Evolutionary conservation across 352 stramenopile genomes (phyloP).

Genomic region (Achlya hypogyna): DNA sequence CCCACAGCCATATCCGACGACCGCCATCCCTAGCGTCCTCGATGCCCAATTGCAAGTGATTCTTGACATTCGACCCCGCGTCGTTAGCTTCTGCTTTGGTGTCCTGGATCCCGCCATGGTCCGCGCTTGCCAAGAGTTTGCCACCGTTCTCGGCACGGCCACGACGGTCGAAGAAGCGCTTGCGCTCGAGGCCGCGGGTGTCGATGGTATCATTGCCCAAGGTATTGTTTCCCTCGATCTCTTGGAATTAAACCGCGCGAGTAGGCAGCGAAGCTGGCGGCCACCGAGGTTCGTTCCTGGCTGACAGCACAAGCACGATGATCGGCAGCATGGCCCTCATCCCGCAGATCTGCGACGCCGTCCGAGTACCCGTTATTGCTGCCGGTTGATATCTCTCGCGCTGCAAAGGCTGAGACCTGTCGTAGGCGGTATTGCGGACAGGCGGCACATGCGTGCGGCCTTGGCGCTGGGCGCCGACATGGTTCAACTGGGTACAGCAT

Average conservation of each 20-base stretch:
- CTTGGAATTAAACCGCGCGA: background rate
- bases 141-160: constrained; percentile 30
- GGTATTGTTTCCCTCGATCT: background rate
- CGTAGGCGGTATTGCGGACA: constrained; percentile 40
- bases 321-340: constrained; percentile 41
- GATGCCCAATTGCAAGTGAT: constrained; percentile 34
- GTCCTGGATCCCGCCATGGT: constrained; percentile 34
- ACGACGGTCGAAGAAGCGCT: constrained; percentile 35
- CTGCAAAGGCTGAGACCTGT: background rate
- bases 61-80: constrained; percentile 36
- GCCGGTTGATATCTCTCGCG: constrained; percentile 16
- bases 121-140: constrained; percentile 6
- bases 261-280: constrained; percentile 42
- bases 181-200: constrained; percentile 16
- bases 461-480: constrained; percentile 37
- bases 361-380: constrained; percentile 42
- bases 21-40: constrained; percentile 9
- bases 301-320: constrained; percentile 13
- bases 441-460: constrained; percentile 30
- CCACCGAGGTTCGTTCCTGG: constrained; percentile 41
- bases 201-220: constrained; percentile 48
- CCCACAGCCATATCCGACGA: background rate
- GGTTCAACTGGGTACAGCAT: constrained; percentile 56
- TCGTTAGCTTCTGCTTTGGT: constrained; percentile 65
- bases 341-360: constrained; percentile 32